phyloP scores from a whole-genome alignment of 202 grass and related monocot species.

The Saccharum hybrid region DNA sequence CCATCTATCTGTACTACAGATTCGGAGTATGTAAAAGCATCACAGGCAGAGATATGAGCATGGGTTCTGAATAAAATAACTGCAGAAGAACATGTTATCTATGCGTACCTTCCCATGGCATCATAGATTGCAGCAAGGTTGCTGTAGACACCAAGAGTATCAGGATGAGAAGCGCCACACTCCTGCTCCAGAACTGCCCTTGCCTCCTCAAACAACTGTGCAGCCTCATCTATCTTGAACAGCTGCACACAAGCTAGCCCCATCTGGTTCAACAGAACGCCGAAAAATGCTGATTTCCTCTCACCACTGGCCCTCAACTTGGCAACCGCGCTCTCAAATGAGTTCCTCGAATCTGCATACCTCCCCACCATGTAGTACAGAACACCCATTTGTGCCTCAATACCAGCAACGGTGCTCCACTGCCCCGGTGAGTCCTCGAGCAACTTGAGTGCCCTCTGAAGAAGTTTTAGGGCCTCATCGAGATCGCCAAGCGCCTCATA shows the following conservation, averaged over 20 bases:
- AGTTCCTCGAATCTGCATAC: slow-evolving; percentile 74
- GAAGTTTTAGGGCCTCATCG: slow-evolving; percentile 86
- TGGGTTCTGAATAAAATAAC: neutral
- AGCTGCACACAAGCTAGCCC: slow-evolving; percentile 92
- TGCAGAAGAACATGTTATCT: neutral
- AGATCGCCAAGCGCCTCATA: slow-evolving; percentile 83
- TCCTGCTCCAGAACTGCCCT: slow-evolving; percentile 84
- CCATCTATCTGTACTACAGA: neutral
- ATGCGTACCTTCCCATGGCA: slow-evolving; percentile 88
- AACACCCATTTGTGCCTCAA: slow-evolving; percentile 95
- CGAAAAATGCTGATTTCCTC: slow-evolving; percentile 92
- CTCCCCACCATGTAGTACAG: slow-evolving; percentile 92
- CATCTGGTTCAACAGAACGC: slow-evolving; percentile 95
- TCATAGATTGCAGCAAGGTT: slow-evolving; percentile 97
- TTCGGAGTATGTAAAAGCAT: neutral
- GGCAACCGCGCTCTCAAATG: slow-evolving; percentile 76
- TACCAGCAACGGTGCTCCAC: slow-evolving; percentile 90
- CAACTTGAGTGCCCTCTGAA: slow-evolving; percentile 77
- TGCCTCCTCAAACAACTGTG: slow-evolving; percentile 94
- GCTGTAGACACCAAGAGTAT: slow-evolving; percentile 96
- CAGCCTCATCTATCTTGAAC: slow-evolving; percentile 98
- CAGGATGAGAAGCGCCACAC: slow-evolving; percentile 73
- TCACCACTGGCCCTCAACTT: slow-evolving; percentile 89
- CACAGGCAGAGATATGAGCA: neutral
- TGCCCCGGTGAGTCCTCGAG: slow-evolving; percentile 90